These are phyloP conservation scores for Trichoderma arundinaceum DNA, from an alignment of 2,329 filamentous ascomycete species.

Conservation along the genomic window DNA sequence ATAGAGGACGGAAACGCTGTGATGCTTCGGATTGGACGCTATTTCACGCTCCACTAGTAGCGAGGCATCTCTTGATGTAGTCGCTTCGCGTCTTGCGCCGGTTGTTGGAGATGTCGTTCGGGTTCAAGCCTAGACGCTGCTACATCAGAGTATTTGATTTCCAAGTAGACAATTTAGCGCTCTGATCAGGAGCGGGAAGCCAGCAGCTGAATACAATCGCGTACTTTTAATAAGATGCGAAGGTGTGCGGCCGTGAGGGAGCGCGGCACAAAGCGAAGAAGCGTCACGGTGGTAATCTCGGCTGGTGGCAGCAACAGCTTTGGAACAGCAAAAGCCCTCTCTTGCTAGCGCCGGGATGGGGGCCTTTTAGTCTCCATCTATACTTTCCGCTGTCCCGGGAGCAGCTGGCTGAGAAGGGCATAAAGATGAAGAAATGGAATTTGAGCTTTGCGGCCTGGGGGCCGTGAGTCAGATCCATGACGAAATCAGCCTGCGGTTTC, in stretches of 20 bases:
- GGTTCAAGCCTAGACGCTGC: background rate
- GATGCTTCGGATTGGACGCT: constrained; percentile 10
- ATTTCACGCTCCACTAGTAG: constrained; percentile 3
- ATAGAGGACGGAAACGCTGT: constrained; percentile 4
- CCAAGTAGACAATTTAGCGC: background rate
- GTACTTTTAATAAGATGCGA: background rate
- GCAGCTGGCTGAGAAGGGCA: constrained; percentile 1
- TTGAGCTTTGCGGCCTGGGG: too few relatives aligned
- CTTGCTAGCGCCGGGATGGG: constrained; percentile 23
- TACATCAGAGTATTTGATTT: too few relatives aligned
- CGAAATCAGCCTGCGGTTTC: constrained; percentile 9
- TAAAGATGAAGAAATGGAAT: background rate
- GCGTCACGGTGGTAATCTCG: constrained; percentile 26
- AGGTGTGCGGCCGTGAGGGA: background rate
- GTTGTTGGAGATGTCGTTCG: background rate
- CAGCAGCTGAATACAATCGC: background rate
- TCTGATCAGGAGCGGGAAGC: background rate
- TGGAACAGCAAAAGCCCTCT: constrained; percentile 18
- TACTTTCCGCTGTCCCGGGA: constrained; percentile 6
- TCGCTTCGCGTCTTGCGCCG: too few relatives aligned
- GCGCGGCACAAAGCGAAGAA: constrained; percentile 11
- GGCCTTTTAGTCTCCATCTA: constrained; percentile 15
- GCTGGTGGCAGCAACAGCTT: constrained; percentile 14
- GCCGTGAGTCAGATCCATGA: constrained; percentile 13
- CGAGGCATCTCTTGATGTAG: background rate